Evolutionary conservation across 2,329 filamentous ascomycete species (phyloP), one percentile per base, ranked within the genome.

Genomic region (Alternaria ventricosa): DNA sequence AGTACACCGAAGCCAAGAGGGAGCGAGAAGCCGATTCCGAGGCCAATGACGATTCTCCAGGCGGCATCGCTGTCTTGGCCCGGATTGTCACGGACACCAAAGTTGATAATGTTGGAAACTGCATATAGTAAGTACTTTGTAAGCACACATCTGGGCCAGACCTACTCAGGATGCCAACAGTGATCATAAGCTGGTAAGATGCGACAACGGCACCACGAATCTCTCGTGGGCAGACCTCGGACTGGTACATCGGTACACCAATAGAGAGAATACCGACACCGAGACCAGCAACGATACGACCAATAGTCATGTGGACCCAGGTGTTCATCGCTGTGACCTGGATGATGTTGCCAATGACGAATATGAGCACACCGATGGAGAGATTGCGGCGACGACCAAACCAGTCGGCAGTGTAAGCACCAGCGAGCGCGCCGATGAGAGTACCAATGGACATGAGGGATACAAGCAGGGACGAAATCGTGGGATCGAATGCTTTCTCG

Each of bases 211-310:
- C 85, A 69, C 88, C 89, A 68, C 89, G 87, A 64, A 90, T 89
- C 70, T 88, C 84, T 18, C 84, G 83, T 5, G 89, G 89, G 2
- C 87, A 84, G 56, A 84, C 88, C 74, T 91, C 89, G 44, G 87
- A 87, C 78, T 91, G 88, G 78, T 88, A 90, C 84, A 91, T 88
- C 61, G 89, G 89, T 3, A 90, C 88, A 36, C 87, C 84, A 33
- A 90, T 86, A 9, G 79, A 82, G 18, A 83, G 73, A n/a, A 78
- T 76, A 33, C 82, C 82, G 41, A 83, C 79, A 47, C 82, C 82
- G 9, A 83, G 65, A 69, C 82, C 82, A 49, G 80, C 79, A 25
- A 83, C 73, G 33, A 82, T 75, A 54, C 82, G 78, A 22, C 82
- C 82, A n/a, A 82, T 71, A 77, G 87, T 88, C 57, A 83, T 76